These are phyloP conservation scores for Maudiozyma barnettii DNA, from an alignment of 805 yeast species.

Conservation along the genomic window DNA sequence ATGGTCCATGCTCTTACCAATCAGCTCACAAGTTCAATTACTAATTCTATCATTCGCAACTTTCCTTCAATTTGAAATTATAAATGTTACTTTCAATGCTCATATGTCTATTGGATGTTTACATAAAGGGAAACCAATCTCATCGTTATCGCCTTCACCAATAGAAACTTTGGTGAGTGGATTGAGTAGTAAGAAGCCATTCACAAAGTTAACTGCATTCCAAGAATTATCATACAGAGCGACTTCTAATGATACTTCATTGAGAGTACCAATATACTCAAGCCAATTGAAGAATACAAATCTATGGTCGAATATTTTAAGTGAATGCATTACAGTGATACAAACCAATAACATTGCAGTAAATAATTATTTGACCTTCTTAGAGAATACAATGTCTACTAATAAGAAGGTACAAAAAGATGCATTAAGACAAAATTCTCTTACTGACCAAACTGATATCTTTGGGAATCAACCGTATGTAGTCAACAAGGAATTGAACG, in stretches of 20 bases:
- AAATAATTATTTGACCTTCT: conserved; percentile 14
- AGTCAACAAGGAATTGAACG: background rate
- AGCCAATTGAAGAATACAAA: conserved; percentile 37
- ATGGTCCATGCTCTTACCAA: conserved; percentile 29
- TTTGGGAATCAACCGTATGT: conserved; percentile 26
- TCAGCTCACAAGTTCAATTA: conserved; percentile 26
- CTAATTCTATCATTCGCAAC: conserved; percentile 29
- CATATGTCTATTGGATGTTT: conserved; percentile 66
- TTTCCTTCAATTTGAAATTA: conserved; percentile 41
- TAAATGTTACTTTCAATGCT: conserved; percentile 51
- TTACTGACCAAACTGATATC: conserved; percentile 5
- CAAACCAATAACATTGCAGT: conserved; percentile 37
- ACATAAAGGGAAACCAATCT: conserved; percentile 53
- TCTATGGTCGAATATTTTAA: conserved; percentile 50
- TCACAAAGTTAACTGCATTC: conserved; percentile 56
- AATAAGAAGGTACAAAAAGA: background rate
- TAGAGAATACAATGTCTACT: conserved; percentile 11
- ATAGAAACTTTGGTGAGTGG: conserved; percentile 57
- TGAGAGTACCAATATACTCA: conserved; percentile 46
- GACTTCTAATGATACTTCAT: conserved; percentile 37
- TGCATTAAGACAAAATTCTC: no score
- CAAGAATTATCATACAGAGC: conserved; percentile 66
- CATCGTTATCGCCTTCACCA: conserved; percentile 47
- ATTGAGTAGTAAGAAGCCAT: conserved; percentile 40
- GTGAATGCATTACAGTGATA: conserved; percentile 50